Conservation (phyloP, 2,329 filamentous ascomycete genomes). For the Aspergillus pseudonomiae region DNA sequence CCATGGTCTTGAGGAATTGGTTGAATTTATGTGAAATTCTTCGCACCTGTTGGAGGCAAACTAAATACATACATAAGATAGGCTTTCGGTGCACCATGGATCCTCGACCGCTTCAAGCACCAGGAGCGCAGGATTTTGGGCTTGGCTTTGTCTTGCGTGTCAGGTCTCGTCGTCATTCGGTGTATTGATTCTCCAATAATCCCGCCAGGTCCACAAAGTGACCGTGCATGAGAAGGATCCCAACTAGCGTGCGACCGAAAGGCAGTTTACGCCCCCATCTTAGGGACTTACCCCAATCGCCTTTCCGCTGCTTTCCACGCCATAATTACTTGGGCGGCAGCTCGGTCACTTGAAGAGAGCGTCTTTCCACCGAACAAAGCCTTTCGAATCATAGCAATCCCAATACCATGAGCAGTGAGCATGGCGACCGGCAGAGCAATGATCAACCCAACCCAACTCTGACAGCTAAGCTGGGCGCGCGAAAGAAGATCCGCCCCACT, state of each 20-base stretch:
- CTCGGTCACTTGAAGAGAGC: neutral
- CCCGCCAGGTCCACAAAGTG: neutral
- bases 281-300: neutral
- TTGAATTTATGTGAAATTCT: neutral
- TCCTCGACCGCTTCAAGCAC: neutral
- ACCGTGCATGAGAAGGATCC: constrained; percentile 7
- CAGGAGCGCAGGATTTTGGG: neutral
- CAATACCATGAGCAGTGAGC: constrained; percentile 8
- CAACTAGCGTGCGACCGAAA: neutral
- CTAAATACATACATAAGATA: neutral
- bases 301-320: neutral
- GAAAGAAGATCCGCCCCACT: constrained; percentile 33
- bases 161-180: constrained; percentile 4
- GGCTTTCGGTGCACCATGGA: constrained; percentile 1
- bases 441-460: neutral
- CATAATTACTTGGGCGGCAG: neutral
- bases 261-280: neutral
- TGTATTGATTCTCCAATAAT: neutral
- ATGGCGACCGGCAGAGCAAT: constrained; percentile 4
- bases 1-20: too few species aligned
- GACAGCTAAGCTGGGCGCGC: constrained; percentile 14
- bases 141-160: neutral
- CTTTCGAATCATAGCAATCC: neutral
- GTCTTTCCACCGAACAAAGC: constrained; percentile 5
- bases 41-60: neutral